phyloP scores from a whole-genome alignment of 352 stramenopile species.

The Pythium aristosporum region DNA sequence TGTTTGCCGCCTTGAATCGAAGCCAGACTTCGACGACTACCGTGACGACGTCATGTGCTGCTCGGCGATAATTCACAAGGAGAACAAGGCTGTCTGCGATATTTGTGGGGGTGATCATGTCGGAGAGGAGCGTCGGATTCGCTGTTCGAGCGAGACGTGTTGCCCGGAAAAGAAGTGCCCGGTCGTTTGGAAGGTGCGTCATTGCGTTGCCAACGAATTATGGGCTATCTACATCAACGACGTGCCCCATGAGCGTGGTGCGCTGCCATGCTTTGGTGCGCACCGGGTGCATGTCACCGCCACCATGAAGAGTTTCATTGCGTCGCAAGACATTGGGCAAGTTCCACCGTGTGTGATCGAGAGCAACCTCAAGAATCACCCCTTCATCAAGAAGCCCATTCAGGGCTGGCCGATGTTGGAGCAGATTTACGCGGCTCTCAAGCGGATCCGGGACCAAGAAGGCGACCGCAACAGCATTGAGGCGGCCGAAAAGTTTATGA shows the following conservation, averaged over 20 bases:
- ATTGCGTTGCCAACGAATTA: background rate
- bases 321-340: too few species aligned
- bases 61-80: slow-evolving; percentile 6
- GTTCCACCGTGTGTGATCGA: too few species aligned
- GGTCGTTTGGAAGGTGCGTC: slow-evolving; percentile 11
- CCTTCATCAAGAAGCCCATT: too few species aligned
- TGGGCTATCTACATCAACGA: slow-evolving; percentile 8
- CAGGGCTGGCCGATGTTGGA: too few species aligned
- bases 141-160: slow-evolving; percentile 3
- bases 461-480: too few species aligned
- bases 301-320: too few species aligned
- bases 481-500: too few species aligned
- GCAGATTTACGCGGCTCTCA: too few species aligned
- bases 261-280: slow-evolving; percentile 3
- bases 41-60: slow-evolving; percentile 6
- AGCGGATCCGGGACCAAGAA: too few species aligned
- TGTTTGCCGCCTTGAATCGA: background rate
- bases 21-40: background rate
- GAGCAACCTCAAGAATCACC: too few species aligned
- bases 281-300: too few species aligned
- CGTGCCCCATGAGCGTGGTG: background rate
- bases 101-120: slow-evolving; percentile 9
- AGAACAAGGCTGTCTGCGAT: background rate
- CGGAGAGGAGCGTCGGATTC: background rate
- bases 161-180: background rate